Evolutionary conservation across 495 filamentous ascomycete species (phyloP).

Genomic region (Elasticomyces elasticus): DNA sequence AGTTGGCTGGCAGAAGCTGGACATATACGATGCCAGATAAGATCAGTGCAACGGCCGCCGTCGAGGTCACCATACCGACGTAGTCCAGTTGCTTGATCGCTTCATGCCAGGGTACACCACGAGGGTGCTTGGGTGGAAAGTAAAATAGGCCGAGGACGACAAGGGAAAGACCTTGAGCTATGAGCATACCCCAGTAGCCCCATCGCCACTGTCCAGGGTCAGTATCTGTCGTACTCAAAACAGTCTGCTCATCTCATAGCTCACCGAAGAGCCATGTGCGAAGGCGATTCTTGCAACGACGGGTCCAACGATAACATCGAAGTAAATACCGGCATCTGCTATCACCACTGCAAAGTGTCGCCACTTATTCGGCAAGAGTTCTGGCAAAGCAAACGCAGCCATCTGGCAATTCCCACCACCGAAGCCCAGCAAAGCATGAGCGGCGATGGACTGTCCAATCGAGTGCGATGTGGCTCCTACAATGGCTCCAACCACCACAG

Average conservation of each 20-base stretch:
- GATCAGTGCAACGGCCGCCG: not conserved
- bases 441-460: slow-evolving; percentile 13
- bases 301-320: slow-evolving; percentile 29
- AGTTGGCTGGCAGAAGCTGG: not conserved
- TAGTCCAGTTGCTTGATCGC: slow-evolving; percentile 12
- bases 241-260: not conserved
- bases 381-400: slow-evolving; percentile 31
- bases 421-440: slow-evolving; percentile 20
- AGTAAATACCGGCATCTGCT: slow-evolving; percentile 26
- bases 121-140: slow-evolving; percentile 15
- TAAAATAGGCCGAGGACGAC: slow-evolving; percentile 6
- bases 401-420: slow-evolving; percentile 18
- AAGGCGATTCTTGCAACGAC: slow-evolving; percentile 25
- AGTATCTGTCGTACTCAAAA: not conserved
- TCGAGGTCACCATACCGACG: slow-evolving; percentile 8
- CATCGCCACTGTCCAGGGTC: slow-evolving; percentile 3
- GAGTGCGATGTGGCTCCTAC: slow-evolving; percentile 17
- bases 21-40: slow-evolving; percentile 13
- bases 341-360: slow-evolving; percentile 23
- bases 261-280: slow-evolving; percentile 11
- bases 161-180: slow-evolving; percentile 10
- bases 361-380: slow-evolving; percentile 35
- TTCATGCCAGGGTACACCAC: slow-evolving; percentile 2
- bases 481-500: slow-evolving; percentile 17
- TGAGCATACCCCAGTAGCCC: slow-evolving; percentile 1